Base-by-base conservation (phyloP, 2,329 filamentous ascomycete species). In the Xylaria hypoxylon region DNA sequence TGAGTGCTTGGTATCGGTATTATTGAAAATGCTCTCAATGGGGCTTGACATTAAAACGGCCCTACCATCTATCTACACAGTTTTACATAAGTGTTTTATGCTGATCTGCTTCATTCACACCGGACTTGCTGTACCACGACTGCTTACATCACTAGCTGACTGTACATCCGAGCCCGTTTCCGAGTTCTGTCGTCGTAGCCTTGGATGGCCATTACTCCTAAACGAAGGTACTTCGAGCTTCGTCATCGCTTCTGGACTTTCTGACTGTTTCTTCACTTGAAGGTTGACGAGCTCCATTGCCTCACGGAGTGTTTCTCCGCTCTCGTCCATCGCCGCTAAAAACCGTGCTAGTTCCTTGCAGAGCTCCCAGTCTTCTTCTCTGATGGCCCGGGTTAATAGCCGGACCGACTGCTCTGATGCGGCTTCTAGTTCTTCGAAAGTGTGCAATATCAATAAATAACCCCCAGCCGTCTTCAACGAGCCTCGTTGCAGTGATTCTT, bases 261-360 rank as follows among this genome's bases (percentile, higher is more conserved):
- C 75, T 24, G 70, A 72, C n/a, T 78, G 77, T 52, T 79, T 77
- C 59, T 76, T 79, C 35, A 77, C 70, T 17, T 75, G 72, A 42
- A 80, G 77, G 53, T 87, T 85, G 6, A 89, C 86, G 78, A 88
- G 83, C 71, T 88, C 86, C 78, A 96, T 84, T 2, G 91, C 92
- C 72, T 90, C 87, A 60, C 87, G 84, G 55, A 99, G 83, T 50
- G 92, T 95, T 71, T 90, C 89, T 0, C 96, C 96, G 15, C 89
- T 92, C 71, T 93, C 90, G 76, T 99, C 96, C 74, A 99, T 89
- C 5, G 95, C 95, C 52, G 96, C 94, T 63, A 99, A 81, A 79
- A 99, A 99, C n/a, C 95, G 86, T 11, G 96, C 94, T 31, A 99
- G 85, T 78, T 99, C 96, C 73, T 94, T 96, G 80, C 96, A 98